Conservation (phyloP, 306 rosid species). For the Psophocarpus tetragonolobus region DNA sequence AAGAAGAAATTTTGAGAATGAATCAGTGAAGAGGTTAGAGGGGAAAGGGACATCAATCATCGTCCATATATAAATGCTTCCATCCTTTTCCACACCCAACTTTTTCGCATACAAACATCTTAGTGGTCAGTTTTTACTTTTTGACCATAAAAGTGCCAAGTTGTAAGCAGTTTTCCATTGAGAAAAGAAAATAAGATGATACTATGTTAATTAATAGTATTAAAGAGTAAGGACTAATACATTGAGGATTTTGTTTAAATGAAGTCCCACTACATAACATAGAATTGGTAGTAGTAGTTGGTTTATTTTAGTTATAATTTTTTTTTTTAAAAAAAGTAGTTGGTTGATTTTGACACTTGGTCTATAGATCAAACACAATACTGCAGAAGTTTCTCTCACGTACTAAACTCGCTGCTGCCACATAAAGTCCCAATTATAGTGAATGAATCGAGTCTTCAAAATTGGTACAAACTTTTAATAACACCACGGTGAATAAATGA, state of each 20-base stretch:
- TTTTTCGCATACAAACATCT: slow-evolving; percentile 38
- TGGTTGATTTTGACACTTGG: slow-evolving; percentile 19
- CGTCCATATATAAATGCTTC: slow-evolving; percentile 15
- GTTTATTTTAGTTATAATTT: too few species aligned
- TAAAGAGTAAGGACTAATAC: background rate
- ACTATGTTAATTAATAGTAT: background rate
- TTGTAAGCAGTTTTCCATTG: background rate
- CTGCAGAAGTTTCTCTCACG: background rate
- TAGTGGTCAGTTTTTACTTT: slow-evolving; percentile 34
- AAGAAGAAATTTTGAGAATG: slow-evolving; percentile 32
- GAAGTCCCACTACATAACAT: background rate
- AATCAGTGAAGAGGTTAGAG: slow-evolving; percentile 19
- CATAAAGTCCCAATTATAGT: background rate
- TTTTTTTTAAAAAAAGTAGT: too few species aligned
- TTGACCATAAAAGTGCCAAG: slow-evolving; percentile 21
- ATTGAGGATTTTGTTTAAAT: background rate
- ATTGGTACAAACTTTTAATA: background rate
- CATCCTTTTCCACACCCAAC: slow-evolving; percentile 26
- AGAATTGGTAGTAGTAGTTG: slow-evolving; percentile 22
- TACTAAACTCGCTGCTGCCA: background rate
- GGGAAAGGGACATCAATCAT: slow-evolving; percentile 32
- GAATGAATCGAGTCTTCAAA: slow-evolving; percentile 12
- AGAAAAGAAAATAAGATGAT: slow-evolving; percentile 4
- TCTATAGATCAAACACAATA: slow-evolving; percentile 15
- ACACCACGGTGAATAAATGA: background rate